phyloP scores from a whole-genome alignment of 495 filamentous ascomycete species.

The Pseudomonodictys pantanalensis region DNA sequence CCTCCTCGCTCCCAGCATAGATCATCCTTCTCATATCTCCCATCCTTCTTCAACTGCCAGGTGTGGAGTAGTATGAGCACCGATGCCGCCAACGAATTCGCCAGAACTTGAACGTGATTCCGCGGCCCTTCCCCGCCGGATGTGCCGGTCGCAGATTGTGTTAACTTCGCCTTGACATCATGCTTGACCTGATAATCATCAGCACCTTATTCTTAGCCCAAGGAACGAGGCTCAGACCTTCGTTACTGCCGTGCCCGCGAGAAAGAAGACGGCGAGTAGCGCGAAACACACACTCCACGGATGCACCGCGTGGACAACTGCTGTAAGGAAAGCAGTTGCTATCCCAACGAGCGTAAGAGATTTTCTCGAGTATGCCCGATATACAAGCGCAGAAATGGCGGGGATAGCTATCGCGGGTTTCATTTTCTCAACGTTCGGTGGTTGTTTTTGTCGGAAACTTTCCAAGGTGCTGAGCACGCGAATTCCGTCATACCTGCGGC shows the following conservation, averaged over 20 bases:
- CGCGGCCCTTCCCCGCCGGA: conserved; percentile 75
- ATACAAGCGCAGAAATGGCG: conserved; percentile 60
- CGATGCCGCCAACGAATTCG: conserved; percentile 79
- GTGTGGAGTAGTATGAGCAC: conserved; percentile 69
- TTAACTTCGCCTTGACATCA: conserved; percentile 76
- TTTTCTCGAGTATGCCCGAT: conserved; percentile 67
- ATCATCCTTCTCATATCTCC: conserved; percentile 26
- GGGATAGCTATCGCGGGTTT: conserved; percentile 36
- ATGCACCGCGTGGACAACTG: conserved; percentile 76
- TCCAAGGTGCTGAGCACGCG: too few species aligned
- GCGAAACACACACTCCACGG: conserved; percentile 87
- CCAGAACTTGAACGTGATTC: conserved; percentile 85
- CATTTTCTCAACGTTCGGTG: too few species aligned
- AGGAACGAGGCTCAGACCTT: conserved; percentile 51
- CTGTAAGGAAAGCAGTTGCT: conserved; percentile 66
- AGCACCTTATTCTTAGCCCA: neutral
- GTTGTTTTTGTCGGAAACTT: too few species aligned
- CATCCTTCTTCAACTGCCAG: conserved; percentile 55
- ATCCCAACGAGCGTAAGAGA: conserved; percentile 75
- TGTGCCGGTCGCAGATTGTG: conserved; percentile 67
- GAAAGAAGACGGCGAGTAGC: conserved; percentile 81
- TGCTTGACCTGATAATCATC: conserved; percentile 67
- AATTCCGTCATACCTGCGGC: too few species aligned
- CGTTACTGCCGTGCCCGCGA: conserved; percentile 77
- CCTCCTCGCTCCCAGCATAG: conserved; percentile 41